Evolutionary conservation across 2,329 filamentous ascomycete species (phyloP).

Genomic region (Nakataea oryzae): DNA sequence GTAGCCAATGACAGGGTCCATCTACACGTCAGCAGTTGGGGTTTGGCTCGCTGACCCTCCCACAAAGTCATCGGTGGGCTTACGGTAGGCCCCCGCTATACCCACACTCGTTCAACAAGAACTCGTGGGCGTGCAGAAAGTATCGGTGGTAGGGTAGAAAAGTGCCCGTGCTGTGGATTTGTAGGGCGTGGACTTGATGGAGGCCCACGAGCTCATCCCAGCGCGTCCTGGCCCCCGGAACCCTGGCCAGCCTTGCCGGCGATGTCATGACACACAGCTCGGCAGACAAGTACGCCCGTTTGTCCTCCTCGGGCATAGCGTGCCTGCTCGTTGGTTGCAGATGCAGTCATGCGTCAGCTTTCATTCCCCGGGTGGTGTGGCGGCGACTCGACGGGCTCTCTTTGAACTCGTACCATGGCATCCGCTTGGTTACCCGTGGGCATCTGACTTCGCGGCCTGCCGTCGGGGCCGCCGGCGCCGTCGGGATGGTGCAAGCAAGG

Average conservation of each 20-base stretch:
- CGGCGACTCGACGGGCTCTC: too few species aligned
- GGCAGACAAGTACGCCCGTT: background rate
- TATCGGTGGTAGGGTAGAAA: conserved; percentile 17
- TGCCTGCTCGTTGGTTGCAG: background rate
- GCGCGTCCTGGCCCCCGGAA: background rate
- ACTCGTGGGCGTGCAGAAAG: conserved; percentile 19
- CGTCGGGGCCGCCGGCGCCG: background rate
- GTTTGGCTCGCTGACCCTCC: too few species aligned
- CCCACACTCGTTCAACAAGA: conserved; percentile 21
- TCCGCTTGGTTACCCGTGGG: background rate
- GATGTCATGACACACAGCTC: background rate
- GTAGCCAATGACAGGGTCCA: too few species aligned
- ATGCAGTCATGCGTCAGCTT: background rate
- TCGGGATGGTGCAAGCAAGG: background rate
- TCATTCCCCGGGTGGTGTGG: background rate
- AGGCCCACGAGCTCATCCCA: conserved; percentile 1
- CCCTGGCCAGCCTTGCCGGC: background rate
- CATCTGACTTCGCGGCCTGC: background rate
- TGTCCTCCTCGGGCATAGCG: background rate
- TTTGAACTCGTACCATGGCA: background rate
- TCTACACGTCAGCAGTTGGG: too few species aligned
- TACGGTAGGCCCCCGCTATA: conserved; percentile 21
- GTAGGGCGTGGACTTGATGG: background rate
- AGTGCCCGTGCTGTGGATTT: conserved; percentile 9
- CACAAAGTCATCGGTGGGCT: too few species aligned